Evolutionary conservation across 768 basidiomycete species (phyloP).

Genomic region (Podaxis sp.): DNA sequence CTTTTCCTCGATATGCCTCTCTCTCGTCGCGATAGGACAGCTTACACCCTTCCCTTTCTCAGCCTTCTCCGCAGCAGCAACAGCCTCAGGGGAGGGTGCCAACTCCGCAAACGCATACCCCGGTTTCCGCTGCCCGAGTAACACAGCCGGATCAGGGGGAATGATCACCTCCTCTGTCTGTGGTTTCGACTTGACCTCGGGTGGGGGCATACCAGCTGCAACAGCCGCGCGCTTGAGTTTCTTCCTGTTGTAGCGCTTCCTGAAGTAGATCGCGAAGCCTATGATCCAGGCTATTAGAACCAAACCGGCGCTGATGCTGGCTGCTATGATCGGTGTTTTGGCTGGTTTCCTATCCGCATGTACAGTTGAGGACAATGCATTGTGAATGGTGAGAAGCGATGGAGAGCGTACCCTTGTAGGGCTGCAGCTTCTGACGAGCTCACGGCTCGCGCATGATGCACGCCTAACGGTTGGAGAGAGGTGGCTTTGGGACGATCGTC

Average conservation of each 20-base stretch:
- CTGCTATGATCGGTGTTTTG: constrained; percentile 61
- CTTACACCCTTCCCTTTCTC: background rate
- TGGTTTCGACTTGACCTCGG: constrained; percentile 33
- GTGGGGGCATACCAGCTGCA: constrained; percentile 39
- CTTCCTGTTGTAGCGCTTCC: constrained; percentile 49
- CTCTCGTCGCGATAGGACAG: background rate
- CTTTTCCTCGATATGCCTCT: background rate
- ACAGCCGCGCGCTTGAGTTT: constrained; percentile 40
- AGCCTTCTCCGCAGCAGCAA: background rate
- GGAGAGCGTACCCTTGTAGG: constrained; percentile 33
- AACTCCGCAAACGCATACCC: constrained; percentile 23
- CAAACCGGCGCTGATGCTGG: constrained; percentile 51
- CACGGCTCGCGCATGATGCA: constrained; percentile 21
- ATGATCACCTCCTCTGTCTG: constrained; percentile 49
- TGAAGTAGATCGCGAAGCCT: constrained; percentile 56
- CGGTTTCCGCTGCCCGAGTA: constrained; percentile 45
- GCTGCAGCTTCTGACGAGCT: constrained; percentile 39
- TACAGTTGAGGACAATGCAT: background rate
- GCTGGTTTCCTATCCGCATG: constrained; percentile 42
- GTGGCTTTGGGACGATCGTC: constrained; percentile 3
- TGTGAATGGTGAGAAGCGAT: background rate
- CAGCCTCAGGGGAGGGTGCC: background rate
- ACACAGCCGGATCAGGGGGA: constrained; percentile 65
- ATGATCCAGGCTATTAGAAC: constrained; percentile 53
- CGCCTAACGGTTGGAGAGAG: constrained; percentile 13